phyloP scores from a whole-genome alignment of 805 yeast species.

The Yarrowia sp. region DNA sequence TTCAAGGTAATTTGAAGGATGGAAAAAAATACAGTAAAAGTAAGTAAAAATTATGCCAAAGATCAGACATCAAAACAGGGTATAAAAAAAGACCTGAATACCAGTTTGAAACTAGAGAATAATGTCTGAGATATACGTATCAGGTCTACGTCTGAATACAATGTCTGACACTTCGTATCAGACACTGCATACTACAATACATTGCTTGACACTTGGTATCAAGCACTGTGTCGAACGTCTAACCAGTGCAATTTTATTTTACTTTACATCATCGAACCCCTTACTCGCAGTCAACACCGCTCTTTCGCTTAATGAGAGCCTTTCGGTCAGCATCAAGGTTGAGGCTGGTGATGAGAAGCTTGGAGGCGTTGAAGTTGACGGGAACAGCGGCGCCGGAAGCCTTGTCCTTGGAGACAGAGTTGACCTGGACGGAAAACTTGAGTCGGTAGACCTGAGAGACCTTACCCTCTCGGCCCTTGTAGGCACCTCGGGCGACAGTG shows the following conservation, averaged over 20 bases:
- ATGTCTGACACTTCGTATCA: too few relatives aligned
- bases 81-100: too few relatives aligned
- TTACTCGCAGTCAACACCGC: conserved; percentile 87
- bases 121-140: too few relatives aligned
- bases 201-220: too few relatives aligned
- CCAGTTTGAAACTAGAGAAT: too few relatives aligned
- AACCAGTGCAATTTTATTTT: conserved; percentile 24
- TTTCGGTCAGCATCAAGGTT: conserved; percentile 99
- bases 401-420: conserved; percentile 96
- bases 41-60: too few relatives aligned
- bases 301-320: conserved; percentile 95
- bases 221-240: too few relatives aligned
- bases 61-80: too few relatives aligned
- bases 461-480: conserved; percentile 99
- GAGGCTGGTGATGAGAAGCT: conserved; percentile 97
- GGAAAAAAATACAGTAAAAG: too few relatives aligned
- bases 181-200: too few relatives aligned
- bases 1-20: too few relatives aligned
- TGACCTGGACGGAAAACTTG: conserved; percentile 93
- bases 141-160: too few relatives aligned
- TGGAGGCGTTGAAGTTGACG: conserved; percentile 96
- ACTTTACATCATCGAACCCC: conserved; percentile 22
- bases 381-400: conserved; percentile 97
- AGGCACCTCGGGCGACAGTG: conserved; percentile 94
- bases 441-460: conserved; percentile 97